Conservation (phyloP, 306 rosid species). For the Abrus pulchellus region DNA sequence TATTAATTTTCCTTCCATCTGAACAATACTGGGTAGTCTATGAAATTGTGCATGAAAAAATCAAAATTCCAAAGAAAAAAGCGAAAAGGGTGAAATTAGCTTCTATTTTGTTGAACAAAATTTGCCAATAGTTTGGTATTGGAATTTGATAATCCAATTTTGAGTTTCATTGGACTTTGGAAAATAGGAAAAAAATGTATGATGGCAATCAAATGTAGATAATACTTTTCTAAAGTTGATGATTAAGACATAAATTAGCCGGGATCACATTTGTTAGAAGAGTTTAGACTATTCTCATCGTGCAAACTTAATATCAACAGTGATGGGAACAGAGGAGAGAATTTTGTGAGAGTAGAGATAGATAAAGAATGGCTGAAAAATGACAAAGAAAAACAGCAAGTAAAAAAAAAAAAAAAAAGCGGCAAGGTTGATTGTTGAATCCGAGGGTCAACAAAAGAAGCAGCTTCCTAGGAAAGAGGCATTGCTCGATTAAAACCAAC, state of each 20-base stretch:
- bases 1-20: constrained; percentile 32
- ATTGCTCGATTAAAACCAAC: constrained; percentile 51
- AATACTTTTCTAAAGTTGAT: constrained; percentile 5
- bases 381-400: neutral
- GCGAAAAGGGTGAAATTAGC: neutral
- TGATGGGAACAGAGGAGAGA: constrained; percentile 3
- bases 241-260: neutral
- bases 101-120: neutral
- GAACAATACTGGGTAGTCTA: neutral
- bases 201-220: neutral
- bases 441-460: constrained; percentile 55
- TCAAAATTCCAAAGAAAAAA: neutral
- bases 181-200: neutral
- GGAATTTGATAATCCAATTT: neutral
- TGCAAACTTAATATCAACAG: neutral
- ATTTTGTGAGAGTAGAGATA: neutral
- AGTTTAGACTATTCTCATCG: neutral
- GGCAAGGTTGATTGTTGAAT: constrained; percentile 21
- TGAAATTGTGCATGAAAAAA: constrained; percentile 12
- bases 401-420: neutral
- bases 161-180: neutral
- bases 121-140: neutral
- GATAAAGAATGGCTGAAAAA: neutral
- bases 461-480: constrained; percentile 60
- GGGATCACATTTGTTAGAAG: neutral